Evolutionary conservation across 2,329 filamentous ascomycete species (phyloP), one percentile per base, ranked within the genome.

Genomic region (Septoria linicola): DNA sequence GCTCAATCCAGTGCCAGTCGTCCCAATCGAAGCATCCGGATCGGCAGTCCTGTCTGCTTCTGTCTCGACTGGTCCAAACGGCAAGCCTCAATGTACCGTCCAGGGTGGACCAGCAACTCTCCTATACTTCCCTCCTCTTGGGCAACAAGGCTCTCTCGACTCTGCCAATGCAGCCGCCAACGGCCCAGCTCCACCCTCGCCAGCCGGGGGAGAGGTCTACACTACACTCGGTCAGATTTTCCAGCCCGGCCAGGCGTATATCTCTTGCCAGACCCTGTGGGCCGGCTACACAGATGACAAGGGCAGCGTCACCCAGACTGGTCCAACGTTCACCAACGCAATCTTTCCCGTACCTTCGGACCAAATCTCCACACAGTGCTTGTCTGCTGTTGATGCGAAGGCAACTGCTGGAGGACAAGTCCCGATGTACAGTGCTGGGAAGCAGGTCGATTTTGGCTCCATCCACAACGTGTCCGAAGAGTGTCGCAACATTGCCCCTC

Each of bases 61-160:
- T 14, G 11, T 35, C 17, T 16, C n/a, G 3, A 32, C 40, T 23
- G 31, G 19, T 20, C 30, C 34, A 8, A 20, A 31, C 8, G 47
- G 40, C 16, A 50, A 40, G 27, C 47, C 50, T 11, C 49, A 56
- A 36, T 64, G 60, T 46, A 52, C 62, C 3, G 51, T 63, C 8
- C 50, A 49, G 35, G 61, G 62, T 13, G 62, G 62, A 7, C 62
- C 60, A 8, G 53, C 62, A 3, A 42, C 55, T 13, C 53, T 64
- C 8, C 48, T 61, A 17, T 63, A 63, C 49, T 63, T 61, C 39
- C 62, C 62, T 8, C 47, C 53, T 8, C 16, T n/a, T 10, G 50
- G 39, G 11, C 45, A 27, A 14, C 32, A 43, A n/a, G 37, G 32
- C 19, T 42, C 37, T 8, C 32, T 14, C 7, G 27, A 30, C 13